These are phyloP conservation scores for Anacardium occidentale DNA, from an alignment of 345 rosid species.

Conservation along the genomic window DNA sequence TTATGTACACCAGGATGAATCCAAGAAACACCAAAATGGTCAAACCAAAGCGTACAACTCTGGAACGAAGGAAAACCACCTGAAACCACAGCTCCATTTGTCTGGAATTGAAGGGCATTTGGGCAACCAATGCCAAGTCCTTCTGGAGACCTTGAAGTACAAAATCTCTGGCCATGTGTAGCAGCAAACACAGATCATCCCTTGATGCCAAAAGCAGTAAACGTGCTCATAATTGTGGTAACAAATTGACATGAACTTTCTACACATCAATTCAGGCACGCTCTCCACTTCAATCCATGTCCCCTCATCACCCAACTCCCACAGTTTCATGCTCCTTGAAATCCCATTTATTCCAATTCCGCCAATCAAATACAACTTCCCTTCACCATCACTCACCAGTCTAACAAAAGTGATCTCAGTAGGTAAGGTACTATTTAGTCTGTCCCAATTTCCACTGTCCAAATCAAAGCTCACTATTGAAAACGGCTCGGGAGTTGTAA, in stretches of 20 bases:
- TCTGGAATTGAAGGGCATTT: constrained; percentile 82
- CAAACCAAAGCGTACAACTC: constrained; percentile 57
- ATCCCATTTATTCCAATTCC: constrained; percentile 83
- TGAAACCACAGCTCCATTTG: constrained; percentile 90
- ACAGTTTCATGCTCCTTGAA: constrained; percentile 66
- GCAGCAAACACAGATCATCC: constrained; percentile 81
- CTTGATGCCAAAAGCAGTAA: constrained; percentile 85
- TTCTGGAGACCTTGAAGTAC: constrained; percentile 59
- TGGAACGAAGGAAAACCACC: constrained; percentile 89
- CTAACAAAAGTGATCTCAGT: constrained; percentile 60
- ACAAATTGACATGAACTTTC: constrained; percentile 77
- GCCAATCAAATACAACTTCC: constrained; percentile 69
- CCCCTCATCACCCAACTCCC: constrained; percentile 47
- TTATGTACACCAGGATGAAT: too few relatives aligned
- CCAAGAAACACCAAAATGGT: constrained; percentile 10
- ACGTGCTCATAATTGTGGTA: constrained; percentile 89
- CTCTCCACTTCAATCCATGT: constrained; percentile 59
- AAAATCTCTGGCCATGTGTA: constrained; percentile 95
- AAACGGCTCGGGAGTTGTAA: constrained; percentile 64
- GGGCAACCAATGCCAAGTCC: constrained; percentile 92
- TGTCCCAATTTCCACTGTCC: constrained; percentile 48
- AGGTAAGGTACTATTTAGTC: constrained; percentile 37
- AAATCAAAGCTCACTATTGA: constrained; percentile 46
- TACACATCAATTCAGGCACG: constrained; percentile 72
- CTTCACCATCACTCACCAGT: constrained; percentile 50